phyloP scores from a whole-genome alignment of 73 alveolate genomes.

The Uronychia setigera region DNA sequence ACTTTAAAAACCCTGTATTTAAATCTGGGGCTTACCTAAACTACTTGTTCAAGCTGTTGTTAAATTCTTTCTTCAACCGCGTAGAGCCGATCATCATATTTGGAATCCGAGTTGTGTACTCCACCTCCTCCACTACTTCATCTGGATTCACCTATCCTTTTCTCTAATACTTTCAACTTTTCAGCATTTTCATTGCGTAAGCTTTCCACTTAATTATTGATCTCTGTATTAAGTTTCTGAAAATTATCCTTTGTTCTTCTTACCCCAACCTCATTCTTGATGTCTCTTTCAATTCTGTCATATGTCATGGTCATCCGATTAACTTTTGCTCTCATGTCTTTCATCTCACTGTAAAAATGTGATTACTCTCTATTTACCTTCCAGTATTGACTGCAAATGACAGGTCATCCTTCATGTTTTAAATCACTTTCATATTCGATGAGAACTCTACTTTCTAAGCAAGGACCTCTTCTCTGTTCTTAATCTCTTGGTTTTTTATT shows the following conservation, averaged over 20 bases:
- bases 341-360: too few relatives aligned
- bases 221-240: not conserved
- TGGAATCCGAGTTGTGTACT: too few relatives aligned
- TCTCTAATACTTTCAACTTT: not conserved
- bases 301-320: not conserved
- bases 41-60: not conserved
- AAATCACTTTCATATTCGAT: too few relatives aligned
- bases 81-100: not conserved
- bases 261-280: not conserved
- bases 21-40: not conserved
- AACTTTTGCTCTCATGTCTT: not conserved
- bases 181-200: not conserved
- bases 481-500: too few relatives aligned
- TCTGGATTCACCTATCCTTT: not conserved
- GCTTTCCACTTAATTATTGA: not conserved
- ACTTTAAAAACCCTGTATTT: not conserved
- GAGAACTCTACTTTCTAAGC: too few relatives aligned
- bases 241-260: not conserved
- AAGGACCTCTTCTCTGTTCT: too few relatives aligned
- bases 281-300: not conserved
- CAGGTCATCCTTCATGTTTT: not conserved
- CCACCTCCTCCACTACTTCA: not conserved
- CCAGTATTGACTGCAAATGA: not conserved
- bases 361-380: too few relatives aligned
- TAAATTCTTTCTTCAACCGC: not conserved